phyloP scores from a whole-genome alignment of 2,329 filamentous ascomycete species.

The Nannizziopsis barbatae region DNA sequence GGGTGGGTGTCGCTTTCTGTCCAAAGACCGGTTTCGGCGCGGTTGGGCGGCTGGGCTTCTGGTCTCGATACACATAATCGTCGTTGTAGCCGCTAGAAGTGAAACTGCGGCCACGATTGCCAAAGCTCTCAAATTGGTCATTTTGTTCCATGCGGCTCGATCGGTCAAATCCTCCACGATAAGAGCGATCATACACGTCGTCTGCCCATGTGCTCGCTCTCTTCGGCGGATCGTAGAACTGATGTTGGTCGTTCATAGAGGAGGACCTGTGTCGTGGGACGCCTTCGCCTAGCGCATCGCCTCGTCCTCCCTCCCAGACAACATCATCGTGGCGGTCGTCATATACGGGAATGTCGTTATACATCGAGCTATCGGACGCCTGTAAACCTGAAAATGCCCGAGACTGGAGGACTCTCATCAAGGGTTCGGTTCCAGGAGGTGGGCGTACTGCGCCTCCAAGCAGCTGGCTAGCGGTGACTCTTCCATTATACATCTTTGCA shows the following conservation, averaged over 20 bases:
- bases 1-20: conserved; percentile 35
- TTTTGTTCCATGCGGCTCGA: conserved; percentile 27
- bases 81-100: conserved; percentile 30
- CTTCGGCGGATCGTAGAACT: conserved; percentile 43
- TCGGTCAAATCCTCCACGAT: conserved; percentile 24
- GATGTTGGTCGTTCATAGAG: conserved; percentile 42
- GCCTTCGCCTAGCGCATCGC: conserved; percentile 60
- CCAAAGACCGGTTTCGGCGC: conserved; percentile 81
- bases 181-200: conserved; percentile 38
- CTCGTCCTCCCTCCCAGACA: conserved; percentile 67
- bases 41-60: conserved; percentile 63
- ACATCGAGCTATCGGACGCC: conserved; percentile 55
- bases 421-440: conserved; percentile 69
- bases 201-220: conserved; percentile 41
- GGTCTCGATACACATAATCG: conserved; percentile 46
- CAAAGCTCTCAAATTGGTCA: conserved; percentile 26
- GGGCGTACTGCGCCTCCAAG: conserved; percentile 66
- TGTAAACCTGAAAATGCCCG: conserved; percentile 65
- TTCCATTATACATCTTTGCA: conserved; percentile 82
- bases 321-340: conserved; percentile 71
- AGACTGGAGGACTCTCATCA: conserved; percentile 76
- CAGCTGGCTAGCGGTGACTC: conserved; percentile 69
- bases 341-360: conserved; percentile 89
- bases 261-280: conserved; percentile 46
- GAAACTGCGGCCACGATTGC: conserved; percentile 8